Conservation (phyloP, 2,329 filamentous ascomycete genomes). For the Curvularia hawaiiensis region DNA sequence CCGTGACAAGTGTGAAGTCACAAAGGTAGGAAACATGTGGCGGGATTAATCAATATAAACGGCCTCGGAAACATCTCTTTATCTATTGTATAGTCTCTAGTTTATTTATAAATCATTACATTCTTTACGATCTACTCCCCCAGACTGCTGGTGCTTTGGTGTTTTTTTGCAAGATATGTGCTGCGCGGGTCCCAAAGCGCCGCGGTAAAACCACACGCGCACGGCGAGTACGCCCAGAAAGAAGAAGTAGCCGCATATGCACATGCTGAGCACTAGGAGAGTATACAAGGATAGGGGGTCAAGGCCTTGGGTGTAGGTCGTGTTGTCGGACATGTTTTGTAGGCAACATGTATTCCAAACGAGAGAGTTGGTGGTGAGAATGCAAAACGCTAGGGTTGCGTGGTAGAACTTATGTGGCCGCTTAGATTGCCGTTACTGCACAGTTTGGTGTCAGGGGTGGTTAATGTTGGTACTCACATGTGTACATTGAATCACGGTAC, state of each 20-base stretch:
- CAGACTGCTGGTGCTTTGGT: neutral
- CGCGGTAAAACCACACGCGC: constrained; percentile 35
- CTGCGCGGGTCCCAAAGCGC: constrained; percentile 15
- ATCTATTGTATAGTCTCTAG: neutral
- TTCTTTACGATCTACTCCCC: neutral
- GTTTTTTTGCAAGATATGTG: neutral
- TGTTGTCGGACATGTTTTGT: neutral
- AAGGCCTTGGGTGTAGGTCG: neutral
- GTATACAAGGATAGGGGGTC: constrained; percentile 17
- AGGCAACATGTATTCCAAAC: too few species aligned
- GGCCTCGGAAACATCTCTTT: neutral
- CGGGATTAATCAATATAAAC: constrained; percentile 1
- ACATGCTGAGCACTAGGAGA: constrained; percentile 22
- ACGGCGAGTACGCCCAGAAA: constrained; percentile 27
- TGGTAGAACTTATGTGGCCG: neutral
- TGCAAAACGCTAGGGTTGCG: neutral
- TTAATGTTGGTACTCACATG: neutral
- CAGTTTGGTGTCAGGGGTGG: too few species aligned
- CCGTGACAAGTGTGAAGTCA: neutral
- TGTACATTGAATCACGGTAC: neutral
- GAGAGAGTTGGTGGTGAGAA: neutral
- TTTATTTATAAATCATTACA: neutral
- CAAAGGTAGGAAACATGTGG: neutral
- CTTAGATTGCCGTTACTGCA: too few species aligned
- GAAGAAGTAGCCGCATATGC: constrained; percentile 27